These are phyloP conservation scores for Glomus cerebriforme DNA, from an alignment of 192 early-diverging fungal genomes.

Conservation along the genomic window DNA sequence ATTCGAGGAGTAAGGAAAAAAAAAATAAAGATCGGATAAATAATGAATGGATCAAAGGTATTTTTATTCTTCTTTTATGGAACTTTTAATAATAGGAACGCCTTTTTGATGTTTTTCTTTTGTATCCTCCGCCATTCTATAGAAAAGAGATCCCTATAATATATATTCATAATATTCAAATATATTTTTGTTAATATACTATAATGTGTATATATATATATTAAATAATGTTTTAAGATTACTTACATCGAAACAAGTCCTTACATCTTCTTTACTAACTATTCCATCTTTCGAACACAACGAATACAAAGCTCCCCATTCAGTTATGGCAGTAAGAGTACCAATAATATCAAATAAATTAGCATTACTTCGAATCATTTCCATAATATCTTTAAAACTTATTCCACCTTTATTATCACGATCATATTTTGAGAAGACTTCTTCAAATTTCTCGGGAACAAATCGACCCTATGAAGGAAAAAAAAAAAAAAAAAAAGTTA, in stretches of 20 bases:
- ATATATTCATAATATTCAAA: too few species aligned
- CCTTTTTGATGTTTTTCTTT: too few species aligned
- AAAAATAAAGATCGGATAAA: too few species aligned
- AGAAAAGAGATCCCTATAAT: too few species aligned
- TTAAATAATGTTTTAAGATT: background rate
- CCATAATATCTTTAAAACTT: conserved; percentile 31
- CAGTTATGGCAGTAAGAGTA: background rate
- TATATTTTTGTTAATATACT: too few species aligned
- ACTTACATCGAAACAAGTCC: background rate
- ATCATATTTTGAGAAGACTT: conserved; percentile 50
- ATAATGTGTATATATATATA: too few species aligned
- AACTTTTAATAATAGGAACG: too few species aligned
- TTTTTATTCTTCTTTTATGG: too few species aligned
- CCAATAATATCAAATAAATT: conserved; percentile 44
- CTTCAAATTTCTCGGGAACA: conserved; percentile 57
- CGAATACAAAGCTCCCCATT: conserved; percentile 17
- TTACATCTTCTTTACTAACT: background rate
- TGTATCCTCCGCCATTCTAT: too few species aligned
- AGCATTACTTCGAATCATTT: conserved; percentile 32
- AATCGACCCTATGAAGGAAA: conserved; percentile 45
- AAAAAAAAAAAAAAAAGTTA: conserved; percentile 4
- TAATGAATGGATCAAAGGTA: too few species aligned
- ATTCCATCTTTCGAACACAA: conserved; percentile 7
- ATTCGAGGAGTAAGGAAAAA: too few species aligned
- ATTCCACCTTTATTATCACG: conserved; percentile 37